Evolutionary conservation across 2,329 filamentous ascomycete genomes (phyloP), one percentile per base, ranked within the genome.

Genomic region (Stagonosporopsis cucurbitacearum): DNA sequence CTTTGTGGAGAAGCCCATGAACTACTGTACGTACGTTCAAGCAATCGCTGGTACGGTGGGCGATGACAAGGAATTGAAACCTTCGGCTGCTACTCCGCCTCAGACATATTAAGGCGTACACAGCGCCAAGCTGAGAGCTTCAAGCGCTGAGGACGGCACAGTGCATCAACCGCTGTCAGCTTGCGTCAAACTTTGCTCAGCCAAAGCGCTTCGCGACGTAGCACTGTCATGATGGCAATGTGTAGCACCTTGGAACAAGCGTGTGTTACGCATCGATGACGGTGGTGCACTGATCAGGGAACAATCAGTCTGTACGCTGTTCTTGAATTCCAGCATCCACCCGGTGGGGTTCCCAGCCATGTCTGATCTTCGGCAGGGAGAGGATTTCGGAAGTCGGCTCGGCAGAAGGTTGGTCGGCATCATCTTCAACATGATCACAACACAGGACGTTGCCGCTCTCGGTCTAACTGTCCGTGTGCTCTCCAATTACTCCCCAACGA

Each of bases 81-180:
- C 26, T 28, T 39, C 53, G 42, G 53, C 32, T 35, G 43, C 47
- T 43, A 43, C 53, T 51, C 36, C 53, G 48, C 43, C 22, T 50
- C 53, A 43, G n/a, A 25, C 37, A 51, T 36, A 56, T 51, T 51
- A 43, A 41, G 47, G 53, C 53, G 37, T 42, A 50, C 42, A 52
- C 49, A 39, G 44, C 40, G 51, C 54, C 48, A 57, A 56, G 36
- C 36, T 25, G 50, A 54, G 51, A 53, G 51, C 55, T 42, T 56
- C 46, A 61, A 63, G 64, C 59, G 61, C 61, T 59, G 51, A 57
- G 37, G 59, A 59, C 63, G 63, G 64, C 66, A 65, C 66, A 62
- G 60, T 47, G 52, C 42, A 43, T 35, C 47, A 19, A 50, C 47
- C 47, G 53, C 47, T 56, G 53, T 56, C 52, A 48, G 44, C 43